Conservation (phyloP, 257 asterid species). For the Capsicum baccatum region DNA sequence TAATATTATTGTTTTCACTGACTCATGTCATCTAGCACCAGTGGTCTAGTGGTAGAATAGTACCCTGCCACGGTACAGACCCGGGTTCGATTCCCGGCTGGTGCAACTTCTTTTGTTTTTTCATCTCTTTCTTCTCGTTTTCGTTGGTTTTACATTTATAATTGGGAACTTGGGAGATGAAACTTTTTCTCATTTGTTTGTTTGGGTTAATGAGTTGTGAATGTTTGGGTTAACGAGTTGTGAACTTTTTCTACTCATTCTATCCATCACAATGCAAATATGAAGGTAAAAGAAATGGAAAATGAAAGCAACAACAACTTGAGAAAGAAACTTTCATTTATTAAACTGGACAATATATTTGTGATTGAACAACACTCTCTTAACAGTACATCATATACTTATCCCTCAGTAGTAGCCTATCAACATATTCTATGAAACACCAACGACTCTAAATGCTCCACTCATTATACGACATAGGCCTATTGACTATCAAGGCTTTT, state of each 20-base stretch:
- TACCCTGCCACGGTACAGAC: slow-evolving; percentile 94
- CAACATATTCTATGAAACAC: slow-evolving; percentile 28
- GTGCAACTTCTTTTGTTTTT: slow-evolving; percentile 44
- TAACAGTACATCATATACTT: slow-evolving; percentile 17
- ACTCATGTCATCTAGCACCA: slow-evolving; percentile 45
- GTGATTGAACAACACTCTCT: background rate
- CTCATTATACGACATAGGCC: background rate
- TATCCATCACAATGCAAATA: too few species aligned
- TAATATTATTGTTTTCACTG: too few species aligned
- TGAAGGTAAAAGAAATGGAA: slow-evolving; percentile 1
- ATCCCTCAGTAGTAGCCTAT: slow-evolving; percentile 8
- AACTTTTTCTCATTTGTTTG: too few species aligned
- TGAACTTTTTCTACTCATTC: too few species aligned
- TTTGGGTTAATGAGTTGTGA: too few species aligned
- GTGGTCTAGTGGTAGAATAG: slow-evolving; percentile 95
- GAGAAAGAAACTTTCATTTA: slow-evolving; percentile 5
- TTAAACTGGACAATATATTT: background rate
- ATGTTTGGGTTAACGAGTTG: too few species aligned
- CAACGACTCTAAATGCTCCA: background rate
- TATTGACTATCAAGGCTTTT: background rate
- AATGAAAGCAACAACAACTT: background rate
- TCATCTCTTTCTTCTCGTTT: too few species aligned
- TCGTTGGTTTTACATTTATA: too few species aligned
- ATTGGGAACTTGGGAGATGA: too few species aligned
- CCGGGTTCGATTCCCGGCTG: slow-evolving; percentile 94